Evolutionary conservation across 148 eudicot genomes (phyloP), one percentile per base, ranked within the genome.

Genomic region (Vaccinium vitisidaea): DNA sequence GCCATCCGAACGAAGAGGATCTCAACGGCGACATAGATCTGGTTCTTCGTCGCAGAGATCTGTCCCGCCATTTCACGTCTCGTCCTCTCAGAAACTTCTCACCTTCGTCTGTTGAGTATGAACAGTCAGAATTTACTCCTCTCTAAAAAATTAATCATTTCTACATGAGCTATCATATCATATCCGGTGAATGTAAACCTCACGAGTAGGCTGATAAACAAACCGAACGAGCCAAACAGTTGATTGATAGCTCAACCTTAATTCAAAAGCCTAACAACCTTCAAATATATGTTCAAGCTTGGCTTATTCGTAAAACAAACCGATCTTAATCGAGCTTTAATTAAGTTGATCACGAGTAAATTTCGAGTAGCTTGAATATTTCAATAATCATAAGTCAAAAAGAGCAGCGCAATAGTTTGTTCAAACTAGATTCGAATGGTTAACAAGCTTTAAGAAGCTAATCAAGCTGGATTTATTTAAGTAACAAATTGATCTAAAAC

Each of bases 11-110:
- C 84, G 94, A 86, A 65, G 90, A 85, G 19, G 80, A 84, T 77
- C 95, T 85, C 25, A 92, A 81, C 7, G 98, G 98, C 12, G 98
- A 96, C 89, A 94, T 88, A 46, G 98, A 96, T 86, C 98, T 92
- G 49, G 97, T 88, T 58, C 95, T 84, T 30, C 96, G 81, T 0
- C 94, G 90, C 23, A 88, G 83, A 55, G 98, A 94, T 83, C 91
- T 88, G 80, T 88, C 86, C 1, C 98, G 88, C 56, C 88, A 78
- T 82, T 90, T 89, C 84, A 84, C 75, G 21, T 92, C 98, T 52
- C 97, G 87, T 19, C 89, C 90, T 54, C 94, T 88, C 75, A 46
- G 0, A 53, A 82, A 77, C 48, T 65, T 86, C 65, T 50, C 85
- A 6, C 48, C 83, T 5, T 71, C 80, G 0, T 80, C 86, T 18